Conservation (phyloP, 495 filamentous ascomycete genomes). For the Penicillium alfredii region DNA sequence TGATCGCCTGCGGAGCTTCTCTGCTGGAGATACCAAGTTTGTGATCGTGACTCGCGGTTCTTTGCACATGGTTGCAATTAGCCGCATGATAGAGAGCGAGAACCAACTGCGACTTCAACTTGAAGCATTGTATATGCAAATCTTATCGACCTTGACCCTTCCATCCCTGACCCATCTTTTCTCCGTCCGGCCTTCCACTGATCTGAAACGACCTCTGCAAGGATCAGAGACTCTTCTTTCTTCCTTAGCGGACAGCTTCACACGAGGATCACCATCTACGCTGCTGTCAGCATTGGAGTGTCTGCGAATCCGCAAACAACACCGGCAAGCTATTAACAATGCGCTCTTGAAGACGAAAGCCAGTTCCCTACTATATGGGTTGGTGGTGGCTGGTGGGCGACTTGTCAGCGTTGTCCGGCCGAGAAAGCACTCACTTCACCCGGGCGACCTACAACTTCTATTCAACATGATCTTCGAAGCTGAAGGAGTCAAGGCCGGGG, state of each 20-base stretch:
- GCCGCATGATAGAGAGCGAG: slow-evolving; percentile 84
- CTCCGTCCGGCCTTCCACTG: slow-evolving; percentile 80
- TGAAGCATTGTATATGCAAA: slow-evolving; percentile 95
- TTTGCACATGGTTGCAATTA: slow-evolving; percentile 90
- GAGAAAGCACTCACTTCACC: slow-evolving; percentile 91
- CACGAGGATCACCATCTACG: slow-evolving; percentile 80
- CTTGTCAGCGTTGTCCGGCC: slow-evolving; percentile 93
- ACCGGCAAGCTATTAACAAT: slow-evolving; percentile 81
- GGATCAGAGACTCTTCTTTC: slow-evolving; percentile 90
- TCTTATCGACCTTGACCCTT: slow-evolving; percentile 88
- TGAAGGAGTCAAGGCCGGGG: slow-evolving; percentile 76
- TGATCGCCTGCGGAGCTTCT: slow-evolving; percentile 73
- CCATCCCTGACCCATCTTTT: slow-evolving; percentile 87
- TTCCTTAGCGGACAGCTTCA: slow-evolving; percentile 89
- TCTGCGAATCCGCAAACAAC: slow-evolving; percentile 76
- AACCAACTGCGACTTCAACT: slow-evolving; percentile 79
- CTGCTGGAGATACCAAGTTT: slow-evolving; percentile 76
- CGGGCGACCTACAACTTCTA: slow-evolving; percentile 89
- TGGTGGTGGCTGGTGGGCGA: slow-evolving; percentile 88
- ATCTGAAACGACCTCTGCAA: slow-evolving; percentile 85
- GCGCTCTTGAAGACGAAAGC: slow-evolving; percentile 71
- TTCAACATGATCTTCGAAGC: slow-evolving; percentile 99
- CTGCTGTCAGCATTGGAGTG: slow-evolving; percentile 89
- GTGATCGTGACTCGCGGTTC: slow-evolving; percentile 77
- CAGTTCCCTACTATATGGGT: slow-evolving; percentile 77